These are phyloP conservation scores for Carallia brachiata DNA, from an alignment of 345 rosid genomes.

Conservation along the genomic window DNA sequence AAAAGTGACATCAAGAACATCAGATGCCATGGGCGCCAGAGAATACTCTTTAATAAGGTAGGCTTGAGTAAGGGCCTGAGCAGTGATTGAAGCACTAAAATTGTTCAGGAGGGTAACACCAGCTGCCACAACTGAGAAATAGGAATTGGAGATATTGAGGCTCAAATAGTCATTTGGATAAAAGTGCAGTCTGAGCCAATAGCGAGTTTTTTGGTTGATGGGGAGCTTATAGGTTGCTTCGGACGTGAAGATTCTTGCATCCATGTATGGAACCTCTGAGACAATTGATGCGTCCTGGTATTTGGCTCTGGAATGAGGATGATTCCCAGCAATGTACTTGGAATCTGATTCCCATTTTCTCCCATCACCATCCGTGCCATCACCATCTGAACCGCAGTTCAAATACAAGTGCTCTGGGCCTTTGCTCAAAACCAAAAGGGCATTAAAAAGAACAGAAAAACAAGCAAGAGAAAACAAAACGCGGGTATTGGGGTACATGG, in stretches of 20 bases:
- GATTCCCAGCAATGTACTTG: constrained; percentile 39
- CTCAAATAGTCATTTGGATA: constrained; percentile 57
- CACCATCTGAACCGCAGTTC: constrained; percentile 50
- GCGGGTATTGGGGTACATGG: constrained; percentile 36
- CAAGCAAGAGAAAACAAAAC: constrained; percentile 28
- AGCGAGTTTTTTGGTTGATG: constrained; percentile 33
- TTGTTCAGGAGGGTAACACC: constrained; percentile 58
- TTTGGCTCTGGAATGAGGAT: constrained; percentile 43
- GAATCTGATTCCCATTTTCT: constrained; percentile 59
- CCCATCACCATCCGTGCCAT: constrained; percentile 57
- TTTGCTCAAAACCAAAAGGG: constrained; percentile 12
- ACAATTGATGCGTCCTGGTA: constrained; percentile 67
- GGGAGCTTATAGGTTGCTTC: constrained; percentile 53
- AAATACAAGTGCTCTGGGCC: constrained; percentile 29
- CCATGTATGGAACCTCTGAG: constrained; percentile 68
- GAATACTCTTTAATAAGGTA: constrained; percentile 64
- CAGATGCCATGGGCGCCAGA: constrained; percentile 41
- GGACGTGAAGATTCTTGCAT: constrained; percentile 59
- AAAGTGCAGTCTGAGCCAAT: constrained; percentile 56
- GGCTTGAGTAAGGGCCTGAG: constrained; percentile 64
- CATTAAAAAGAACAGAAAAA: constrained; percentile 27
- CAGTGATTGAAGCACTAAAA: constrained; percentile 72
- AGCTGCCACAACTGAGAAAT: constrained; percentile 50
- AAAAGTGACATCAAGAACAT: constrained; percentile 43
- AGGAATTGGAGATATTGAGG: constrained; percentile 45